A percentile compares a stretch with the other conserved stretches of the same genome.
These are phyloP conservation scores for Monosporozyma unispora DNA, from an alignment of 805 yeast genomes.

Conservation along the genomic window DNA sequence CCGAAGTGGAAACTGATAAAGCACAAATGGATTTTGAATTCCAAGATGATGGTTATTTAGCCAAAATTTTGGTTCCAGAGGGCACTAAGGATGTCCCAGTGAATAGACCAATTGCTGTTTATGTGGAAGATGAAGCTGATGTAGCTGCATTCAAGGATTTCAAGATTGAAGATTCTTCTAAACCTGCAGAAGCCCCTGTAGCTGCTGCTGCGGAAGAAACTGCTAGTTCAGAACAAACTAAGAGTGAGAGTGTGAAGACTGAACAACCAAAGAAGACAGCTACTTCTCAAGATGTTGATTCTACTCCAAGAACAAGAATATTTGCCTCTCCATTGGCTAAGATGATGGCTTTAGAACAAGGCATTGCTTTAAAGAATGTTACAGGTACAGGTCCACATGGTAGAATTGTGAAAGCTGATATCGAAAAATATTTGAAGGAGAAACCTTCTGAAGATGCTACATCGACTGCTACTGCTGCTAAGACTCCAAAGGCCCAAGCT, in stretches of 20 bases:
- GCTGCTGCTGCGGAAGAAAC: conserved; percentile 29
- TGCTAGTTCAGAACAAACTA: not conserved
- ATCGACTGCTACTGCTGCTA: conserved; percentile 11
- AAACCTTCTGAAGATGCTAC: conserved; percentile 19
- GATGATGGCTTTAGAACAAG: conserved; percentile 84
- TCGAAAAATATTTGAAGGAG: conserved; percentile 51
- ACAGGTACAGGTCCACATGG: conserved; percentile 94
- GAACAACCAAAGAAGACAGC: not conserved
- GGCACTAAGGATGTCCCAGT: conserved; percentile 89
- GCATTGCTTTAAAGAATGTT: conserved; percentile 74
- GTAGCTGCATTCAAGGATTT: conserved; percentile 84
- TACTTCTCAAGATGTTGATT: not conserved
- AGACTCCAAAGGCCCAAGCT: conserved; percentile 35
- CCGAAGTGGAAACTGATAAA: conserved; percentile 96
- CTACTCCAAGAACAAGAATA: conserved; percentile 54
- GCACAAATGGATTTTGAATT: conserved; percentile 97
- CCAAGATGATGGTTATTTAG: conserved; percentile 92
- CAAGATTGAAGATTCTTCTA: conserved; percentile 62
- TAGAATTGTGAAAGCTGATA: conserved; percentile 85
- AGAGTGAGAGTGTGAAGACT: not conserved
- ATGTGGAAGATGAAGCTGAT: conserved; percentile 77
- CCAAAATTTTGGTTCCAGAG: conserved; percentile 73
- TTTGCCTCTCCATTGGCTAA: conserved; percentile 94
- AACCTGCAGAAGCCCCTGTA: conserved; percentile 13
- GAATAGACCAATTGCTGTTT: conserved; percentile 93